Conservation (phyloP, 345 rosid genomes). For the Citrus sp. region DNA sequence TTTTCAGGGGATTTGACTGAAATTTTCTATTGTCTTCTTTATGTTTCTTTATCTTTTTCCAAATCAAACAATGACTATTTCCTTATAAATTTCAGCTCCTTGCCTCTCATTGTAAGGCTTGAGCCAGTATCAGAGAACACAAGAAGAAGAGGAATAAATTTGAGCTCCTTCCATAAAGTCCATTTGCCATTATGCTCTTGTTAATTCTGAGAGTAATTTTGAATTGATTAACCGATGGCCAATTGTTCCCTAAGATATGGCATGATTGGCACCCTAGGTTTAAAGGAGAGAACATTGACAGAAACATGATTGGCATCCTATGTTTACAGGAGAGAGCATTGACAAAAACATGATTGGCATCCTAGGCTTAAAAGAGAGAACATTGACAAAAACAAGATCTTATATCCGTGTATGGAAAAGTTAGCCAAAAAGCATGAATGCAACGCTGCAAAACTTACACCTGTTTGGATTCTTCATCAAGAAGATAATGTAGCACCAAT, state of each 20-base stretch:
- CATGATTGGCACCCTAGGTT: slow-evolving; percentile 15
- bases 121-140: neutral
- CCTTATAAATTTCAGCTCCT: neutral
- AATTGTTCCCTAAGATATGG: neutral
- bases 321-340: too few species aligned
- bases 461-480: slow-evolving; percentile 43
- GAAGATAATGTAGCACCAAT: slow-evolving; percentile 41
- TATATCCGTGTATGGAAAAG: slow-evolving; percentile 25
- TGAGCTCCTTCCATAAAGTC: too few species aligned
- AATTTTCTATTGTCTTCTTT: too few species aligned
- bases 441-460: slow-evolving; percentile 37
- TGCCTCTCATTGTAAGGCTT: neutral
- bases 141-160: too few species aligned
- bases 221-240: neutral
- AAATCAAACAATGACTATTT: too few species aligned
- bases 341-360: too few species aligned
- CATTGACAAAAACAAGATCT: slow-evolving; percentile 25
- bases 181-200: too few species aligned
- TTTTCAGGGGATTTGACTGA: too few species aligned
- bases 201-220: too few species aligned
- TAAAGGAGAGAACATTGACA: too few species aligned
- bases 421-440: slow-evolving; percentile 34
- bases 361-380: slow-evolving; percentile 21
- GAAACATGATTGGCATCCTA: too few species aligned
- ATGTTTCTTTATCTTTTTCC: too few species aligned